These are phyloP conservation scores for Salix exigua DNA, from an alignment of 345 rosid species.

Conservation along the genomic window DNA sequence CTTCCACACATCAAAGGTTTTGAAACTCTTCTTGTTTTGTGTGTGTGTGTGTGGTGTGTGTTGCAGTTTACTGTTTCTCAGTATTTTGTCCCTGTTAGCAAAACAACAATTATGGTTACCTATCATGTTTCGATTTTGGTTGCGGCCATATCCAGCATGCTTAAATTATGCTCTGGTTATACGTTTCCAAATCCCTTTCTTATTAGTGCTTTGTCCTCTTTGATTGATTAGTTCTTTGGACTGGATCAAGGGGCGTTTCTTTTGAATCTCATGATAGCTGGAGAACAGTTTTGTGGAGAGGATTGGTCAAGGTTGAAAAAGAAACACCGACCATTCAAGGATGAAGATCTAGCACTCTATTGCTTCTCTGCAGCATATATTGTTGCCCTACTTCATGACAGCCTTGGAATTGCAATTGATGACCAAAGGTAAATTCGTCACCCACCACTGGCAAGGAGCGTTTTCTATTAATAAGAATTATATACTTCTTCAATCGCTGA, in stretches of 20 bases:
- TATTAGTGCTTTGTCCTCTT: slow-evolving; percentile 7
- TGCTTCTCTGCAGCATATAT: slow-evolving; percentile 95
- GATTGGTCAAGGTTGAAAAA: slow-evolving; percentile 71
- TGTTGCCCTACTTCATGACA: slow-evolving; percentile 82
- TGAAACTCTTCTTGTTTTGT: not conserved
- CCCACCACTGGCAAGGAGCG: not conserved
- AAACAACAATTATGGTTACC: not conserved
- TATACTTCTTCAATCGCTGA: not conserved
- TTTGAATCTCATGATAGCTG: slow-evolving; percentile 57
- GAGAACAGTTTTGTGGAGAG: slow-evolving; percentile 67
- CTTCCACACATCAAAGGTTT: slow-evolving; percentile 82
- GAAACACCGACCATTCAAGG: slow-evolving; percentile 49
- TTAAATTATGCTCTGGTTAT: not conserved
- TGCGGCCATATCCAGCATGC: not conserved
- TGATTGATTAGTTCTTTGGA: slow-evolving; percentile 63
- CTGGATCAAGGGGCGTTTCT: slow-evolving; percentile 51
- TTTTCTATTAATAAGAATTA: not conserved
- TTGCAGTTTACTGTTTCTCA: not conserved
- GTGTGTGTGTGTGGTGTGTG: too few relatives aligned
- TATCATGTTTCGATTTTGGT: not conserved
- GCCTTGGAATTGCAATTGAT: slow-evolving; percentile 63
- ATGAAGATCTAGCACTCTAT: slow-evolving; percentile 58
- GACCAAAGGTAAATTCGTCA: slow-evolving; percentile 46
- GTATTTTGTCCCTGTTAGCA: not conserved
- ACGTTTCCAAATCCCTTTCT: slow-evolving; percentile 3